Conservation (phyloP, 2,329 filamentous ascomycete species). For the Calonectria henricotiae region DNA sequence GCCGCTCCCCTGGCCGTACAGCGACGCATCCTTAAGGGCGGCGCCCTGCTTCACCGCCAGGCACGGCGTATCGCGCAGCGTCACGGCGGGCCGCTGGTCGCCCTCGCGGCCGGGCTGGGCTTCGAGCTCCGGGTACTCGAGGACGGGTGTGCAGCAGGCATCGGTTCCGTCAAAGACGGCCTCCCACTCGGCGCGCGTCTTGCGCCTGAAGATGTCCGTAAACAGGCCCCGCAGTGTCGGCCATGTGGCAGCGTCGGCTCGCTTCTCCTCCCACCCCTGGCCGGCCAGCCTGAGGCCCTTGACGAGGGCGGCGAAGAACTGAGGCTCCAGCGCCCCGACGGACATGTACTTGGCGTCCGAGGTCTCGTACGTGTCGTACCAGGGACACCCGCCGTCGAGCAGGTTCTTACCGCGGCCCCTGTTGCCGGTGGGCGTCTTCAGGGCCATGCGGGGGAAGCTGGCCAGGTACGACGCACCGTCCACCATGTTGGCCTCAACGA, state of each 20-base stretch:
- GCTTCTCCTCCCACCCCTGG: constrained; percentile 67
- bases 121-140: constrained; percentile 83
- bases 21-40: constrained; percentile 53
- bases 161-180: constrained; percentile 89
- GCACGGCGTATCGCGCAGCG: constrained; percentile 79
- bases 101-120: constrained; percentile 67
- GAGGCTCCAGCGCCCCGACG: constrained; percentile 91
- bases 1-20: constrained; percentile 76
- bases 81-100: constrained; percentile 81
- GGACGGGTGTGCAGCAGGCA: constrained; percentile 91
- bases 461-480: constrained; percentile 88
- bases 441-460: constrained; percentile 81
- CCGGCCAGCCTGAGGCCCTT: constrained; percentile 75
- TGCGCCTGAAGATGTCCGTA: constrained; percentile 75
- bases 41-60: constrained; percentile 71
- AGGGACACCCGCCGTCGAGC: constrained; percentile 89
- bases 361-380: constrained; percentile 91
- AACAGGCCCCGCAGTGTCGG: constrained; percentile 76
- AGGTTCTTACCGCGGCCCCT: constrained; percentile 80
- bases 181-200: constrained; percentile 87
- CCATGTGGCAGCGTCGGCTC: constrained; percentile 79
- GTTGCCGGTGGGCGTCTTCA: constrained; percentile 76
- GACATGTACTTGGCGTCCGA: constrained; percentile 85
- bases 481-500: constrained; percentile 98
- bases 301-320: constrained; percentile 83